Evolutionary conservation across 345 rosid species (phyloP).

Genomic region (Moricandia moricandioides): DNA sequence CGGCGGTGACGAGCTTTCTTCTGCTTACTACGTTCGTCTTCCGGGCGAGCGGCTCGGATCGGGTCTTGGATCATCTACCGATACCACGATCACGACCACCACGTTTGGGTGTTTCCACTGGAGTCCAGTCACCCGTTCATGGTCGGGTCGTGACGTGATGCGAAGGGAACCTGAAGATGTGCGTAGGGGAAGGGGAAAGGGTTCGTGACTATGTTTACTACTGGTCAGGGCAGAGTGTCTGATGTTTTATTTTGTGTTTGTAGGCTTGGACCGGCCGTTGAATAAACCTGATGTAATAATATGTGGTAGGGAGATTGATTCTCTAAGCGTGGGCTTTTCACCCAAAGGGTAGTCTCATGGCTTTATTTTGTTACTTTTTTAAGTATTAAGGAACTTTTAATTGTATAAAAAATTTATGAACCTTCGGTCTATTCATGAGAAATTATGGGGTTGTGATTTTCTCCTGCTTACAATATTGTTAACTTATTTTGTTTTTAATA

Average conservation of each 20-base stretch:
- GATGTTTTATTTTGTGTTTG: too few relatives aligned
- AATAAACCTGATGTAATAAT: constrained; percentile 24
- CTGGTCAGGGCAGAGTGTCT: constrained; percentile 30
- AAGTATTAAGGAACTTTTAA: background rate
- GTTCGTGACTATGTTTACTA: constrained; percentile 11
- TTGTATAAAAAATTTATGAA: constrained; percentile 1
- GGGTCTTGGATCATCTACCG: constrained; percentile 22
- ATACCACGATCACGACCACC: constrained; percentile 26
- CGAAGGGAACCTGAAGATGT: constrained; percentile 40
- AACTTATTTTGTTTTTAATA: background rate
- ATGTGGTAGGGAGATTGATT: background rate
- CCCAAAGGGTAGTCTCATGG: constrained; percentile 18
- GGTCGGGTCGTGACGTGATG: constrained; percentile 52
- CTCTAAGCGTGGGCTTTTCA: constrained; percentile 14
- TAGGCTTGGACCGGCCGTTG: too few relatives aligned
- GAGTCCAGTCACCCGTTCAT: constrained; percentile 58
- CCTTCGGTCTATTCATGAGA: background rate
- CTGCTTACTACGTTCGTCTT: constrained; percentile 71
- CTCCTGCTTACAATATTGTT: background rate
- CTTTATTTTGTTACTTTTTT: constrained; percentile 6
- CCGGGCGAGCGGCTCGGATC: constrained; percentile 73
- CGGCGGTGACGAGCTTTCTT: constrained; percentile 42
- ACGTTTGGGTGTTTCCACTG: constrained; percentile 48
- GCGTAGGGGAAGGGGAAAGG: constrained; percentile 25
- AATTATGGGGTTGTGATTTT: background rate